Evolutionary conservation across 352 stramenopile species (phyloP).

Genomic region (Globisporangium canariense): DNA sequence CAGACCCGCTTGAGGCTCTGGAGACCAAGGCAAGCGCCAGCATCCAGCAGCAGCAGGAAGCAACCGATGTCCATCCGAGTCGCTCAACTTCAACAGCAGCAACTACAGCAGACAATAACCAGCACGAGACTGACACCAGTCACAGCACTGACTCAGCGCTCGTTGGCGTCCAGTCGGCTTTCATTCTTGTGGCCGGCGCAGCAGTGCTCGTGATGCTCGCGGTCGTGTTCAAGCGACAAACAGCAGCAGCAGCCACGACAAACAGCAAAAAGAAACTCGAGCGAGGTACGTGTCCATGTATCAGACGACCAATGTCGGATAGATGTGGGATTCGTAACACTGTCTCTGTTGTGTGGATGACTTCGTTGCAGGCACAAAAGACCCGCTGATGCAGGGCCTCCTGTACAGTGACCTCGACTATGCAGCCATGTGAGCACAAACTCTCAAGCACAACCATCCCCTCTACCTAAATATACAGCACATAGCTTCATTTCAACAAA

Average conservation of each 20-base stretch:
- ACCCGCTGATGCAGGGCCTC: constrained; percentile 54
- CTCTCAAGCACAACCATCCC: too few species aligned
- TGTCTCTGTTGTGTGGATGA: background rate
- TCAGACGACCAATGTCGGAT: too few species aligned
- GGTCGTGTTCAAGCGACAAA: constrained; percentile 1
- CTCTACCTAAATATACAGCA: background rate
- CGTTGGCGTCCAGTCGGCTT: background rate
- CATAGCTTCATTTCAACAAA: background rate
- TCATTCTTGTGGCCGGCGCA: background rate
- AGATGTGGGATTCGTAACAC: too few species aligned
- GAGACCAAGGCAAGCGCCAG: background rate
- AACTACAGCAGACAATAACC: background rate
- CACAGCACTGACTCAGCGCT: background rate
- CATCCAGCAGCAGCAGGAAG: background rate
- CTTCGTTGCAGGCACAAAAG: constrained; percentile 5
- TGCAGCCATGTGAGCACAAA: constrained; percentile 48
- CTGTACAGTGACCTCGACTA: constrained; percentile 76
- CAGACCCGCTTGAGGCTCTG: background rate
- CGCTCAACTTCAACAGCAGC: background rate
- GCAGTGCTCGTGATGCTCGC: background rate
- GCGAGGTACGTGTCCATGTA: background rate
- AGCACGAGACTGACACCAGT: background rate
- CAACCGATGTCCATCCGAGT: background rate
- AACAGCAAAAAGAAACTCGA: background rate
- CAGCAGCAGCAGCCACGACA: background rate